Percentiles rank a stretch among this genome's conserved stretches.
Conservation (phyloP, 2,329 filamentous ascomycete species). For the Xylariaceae sp. region DNA sequence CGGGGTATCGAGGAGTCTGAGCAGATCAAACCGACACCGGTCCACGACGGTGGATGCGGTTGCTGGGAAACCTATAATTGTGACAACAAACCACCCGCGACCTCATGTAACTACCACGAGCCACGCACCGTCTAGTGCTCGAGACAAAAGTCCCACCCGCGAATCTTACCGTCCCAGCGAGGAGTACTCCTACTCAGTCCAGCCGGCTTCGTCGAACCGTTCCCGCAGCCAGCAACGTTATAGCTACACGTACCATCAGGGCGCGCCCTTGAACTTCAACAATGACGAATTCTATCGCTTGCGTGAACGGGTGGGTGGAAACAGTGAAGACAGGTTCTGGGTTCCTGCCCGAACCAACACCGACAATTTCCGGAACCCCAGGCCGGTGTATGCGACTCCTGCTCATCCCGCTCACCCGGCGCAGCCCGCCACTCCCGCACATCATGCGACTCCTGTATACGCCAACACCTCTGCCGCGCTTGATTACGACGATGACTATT, state of each 20-base stretch:
- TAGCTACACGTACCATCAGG: constrained; percentile 37
- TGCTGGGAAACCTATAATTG: constrained; percentile 48
- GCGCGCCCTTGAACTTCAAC: constrained; percentile 43
- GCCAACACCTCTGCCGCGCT: constrained; percentile 33
- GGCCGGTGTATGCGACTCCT: constrained; percentile 42
- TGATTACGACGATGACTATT: constrained; percentile 54
- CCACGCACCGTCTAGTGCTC: constrained; percentile 33
- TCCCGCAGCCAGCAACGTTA: constrained; percentile 42
- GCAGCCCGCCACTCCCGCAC: not conserved
- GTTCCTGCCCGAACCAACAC: constrained; percentile 31
- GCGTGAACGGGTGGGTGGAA: constrained; percentile 39
- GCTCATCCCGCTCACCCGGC: constrained; percentile 28
- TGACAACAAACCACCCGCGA: constrained; percentile 46
- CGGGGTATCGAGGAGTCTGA: constrained; percentile 38
- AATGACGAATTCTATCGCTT: constrained; percentile 48
- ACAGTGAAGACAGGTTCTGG: constrained; percentile 37
- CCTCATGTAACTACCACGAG: constrained; percentile 37
- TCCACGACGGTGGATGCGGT: constrained; percentile 47
- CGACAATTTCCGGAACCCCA: constrained; percentile 44
- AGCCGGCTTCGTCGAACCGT: constrained; percentile 54
- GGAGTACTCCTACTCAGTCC: constrained; percentile 44
- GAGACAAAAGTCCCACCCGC: constrained; percentile 43
- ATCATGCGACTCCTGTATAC: constrained; percentile 10
- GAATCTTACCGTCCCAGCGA: constrained; percentile 51
- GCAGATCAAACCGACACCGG: constrained; percentile 38